phyloP scores from a whole-genome alignment of 2,329 filamentous ascomycete species.

The Thielaviopsis punctulata region DNA sequence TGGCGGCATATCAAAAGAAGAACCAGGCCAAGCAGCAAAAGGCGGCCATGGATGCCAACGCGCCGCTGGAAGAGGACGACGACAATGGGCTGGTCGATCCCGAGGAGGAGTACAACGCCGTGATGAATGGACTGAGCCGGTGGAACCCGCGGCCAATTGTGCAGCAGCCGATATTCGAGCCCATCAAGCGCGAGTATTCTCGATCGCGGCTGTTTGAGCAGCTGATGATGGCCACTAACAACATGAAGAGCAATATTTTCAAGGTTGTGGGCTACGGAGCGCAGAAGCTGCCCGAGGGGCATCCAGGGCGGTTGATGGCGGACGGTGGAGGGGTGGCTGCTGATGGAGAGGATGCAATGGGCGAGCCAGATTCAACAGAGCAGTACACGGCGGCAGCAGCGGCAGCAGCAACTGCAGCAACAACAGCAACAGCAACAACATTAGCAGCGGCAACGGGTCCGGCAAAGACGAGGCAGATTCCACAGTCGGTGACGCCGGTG shows the following conservation, averaged over 20 bases:
- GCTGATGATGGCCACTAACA: slow-evolving; percentile 47
- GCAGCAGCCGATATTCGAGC: slow-evolving; percentile 42
- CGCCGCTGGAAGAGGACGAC: slow-evolving; percentile 71
- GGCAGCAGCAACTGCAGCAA: slow-evolving; percentile 20
- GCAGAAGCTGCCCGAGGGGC: slow-evolving; percentile 34
- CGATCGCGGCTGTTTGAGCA: slow-evolving; percentile 47
- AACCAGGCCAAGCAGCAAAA: slow-evolving; percentile 98
- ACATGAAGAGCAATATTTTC: slow-evolving; percentile 48
- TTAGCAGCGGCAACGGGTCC: background rate
- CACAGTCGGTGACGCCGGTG: too few species aligned
- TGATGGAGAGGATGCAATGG: slow-evolving; percentile 37
- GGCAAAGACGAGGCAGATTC: too few species aligned
- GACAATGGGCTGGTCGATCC: slow-evolving; percentile 76
- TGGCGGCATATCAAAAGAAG: slow-evolving; percentile 86
- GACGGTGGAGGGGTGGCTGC: slow-evolving; percentile 11
- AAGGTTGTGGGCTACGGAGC: slow-evolving; percentile 38
- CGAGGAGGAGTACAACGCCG: slow-evolving; percentile 79
- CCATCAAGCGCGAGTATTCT: slow-evolving; percentile 46
- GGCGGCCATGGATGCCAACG: slow-evolving; percentile 86
- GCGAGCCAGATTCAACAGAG: slow-evolving; percentile 34
- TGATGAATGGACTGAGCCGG: slow-evolving; percentile 64
- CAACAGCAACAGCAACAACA: background rate
- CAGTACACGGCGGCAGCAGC: slow-evolving; percentile 22
- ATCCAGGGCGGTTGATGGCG: slow-evolving; percentile 22
- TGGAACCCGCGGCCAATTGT: slow-evolving; percentile 67